A percentile compares a stretch with the other conserved stretches of the same genome.
Conservation (phyloP, 352 stramenopile species). For the Globisporangium yorkense region DNA sequence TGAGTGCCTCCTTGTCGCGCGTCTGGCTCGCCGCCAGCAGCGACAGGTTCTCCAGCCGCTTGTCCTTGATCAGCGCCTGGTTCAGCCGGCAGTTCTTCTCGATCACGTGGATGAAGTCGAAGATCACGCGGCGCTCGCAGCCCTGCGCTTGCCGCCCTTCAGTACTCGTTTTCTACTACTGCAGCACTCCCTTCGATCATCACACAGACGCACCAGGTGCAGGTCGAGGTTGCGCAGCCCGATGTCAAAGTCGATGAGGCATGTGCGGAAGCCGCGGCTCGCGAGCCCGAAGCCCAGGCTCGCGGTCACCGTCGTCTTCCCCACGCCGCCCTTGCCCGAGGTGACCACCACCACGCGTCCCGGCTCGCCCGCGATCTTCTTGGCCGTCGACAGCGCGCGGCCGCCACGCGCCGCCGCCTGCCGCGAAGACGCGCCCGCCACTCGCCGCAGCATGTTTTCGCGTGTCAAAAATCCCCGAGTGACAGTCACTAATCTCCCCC, state of each 20-base stretch:
- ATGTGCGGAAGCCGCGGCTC: conserved; percentile 80
- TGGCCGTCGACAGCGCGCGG: background rate
- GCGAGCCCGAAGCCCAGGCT: conserved; percentile 83
- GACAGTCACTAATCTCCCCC: too few relatives aligned
- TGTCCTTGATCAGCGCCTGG: conserved; percentile 90
- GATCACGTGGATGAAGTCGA: conserved; percentile 94
- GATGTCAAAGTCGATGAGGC: conserved; percentile 94
- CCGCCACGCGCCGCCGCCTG: background rate
- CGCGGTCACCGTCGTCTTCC: conserved; percentile 90
- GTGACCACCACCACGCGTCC: conserved; percentile 88
- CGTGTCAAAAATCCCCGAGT: too few relatives aligned
- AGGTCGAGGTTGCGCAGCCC: conserved; percentile 91
- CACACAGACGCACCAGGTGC: conserved; percentile 49
- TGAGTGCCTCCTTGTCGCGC: conserved; percentile 88
- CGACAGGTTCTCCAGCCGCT: conserved; percentile 75
- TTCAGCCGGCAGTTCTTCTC: conserved; percentile 86
- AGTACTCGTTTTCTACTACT: too few relatives aligned
- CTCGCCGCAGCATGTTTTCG: too few relatives aligned
- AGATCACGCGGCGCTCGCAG: conserved; percentile 91
- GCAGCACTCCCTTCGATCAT: background rate
- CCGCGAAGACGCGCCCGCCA: too few relatives aligned
- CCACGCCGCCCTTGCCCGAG: conserved; percentile 90
- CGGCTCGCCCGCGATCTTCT: background rate
- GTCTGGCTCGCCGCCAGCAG: conserved; percentile 89
- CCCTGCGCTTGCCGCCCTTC: conserved; percentile 17